Base-by-base conservation (phyloP, 768 basidiomycete genomes). In the Sarcomyxa edulis region DNA sequence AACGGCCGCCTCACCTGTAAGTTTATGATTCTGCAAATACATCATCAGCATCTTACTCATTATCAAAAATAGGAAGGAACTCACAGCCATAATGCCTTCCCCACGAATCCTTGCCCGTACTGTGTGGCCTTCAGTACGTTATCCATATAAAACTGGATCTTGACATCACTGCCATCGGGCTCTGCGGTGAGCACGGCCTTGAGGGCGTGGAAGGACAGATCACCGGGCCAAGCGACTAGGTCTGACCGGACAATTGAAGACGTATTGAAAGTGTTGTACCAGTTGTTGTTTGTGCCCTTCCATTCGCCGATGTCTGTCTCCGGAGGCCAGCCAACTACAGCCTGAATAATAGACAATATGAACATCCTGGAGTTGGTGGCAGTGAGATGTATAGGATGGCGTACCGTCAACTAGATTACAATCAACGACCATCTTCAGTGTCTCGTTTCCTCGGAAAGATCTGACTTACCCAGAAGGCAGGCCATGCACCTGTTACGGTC, bases 231-330 rank as follows among this genome's bases (percentile, higher is more conserved):
- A 35, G 47, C 37, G 30, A 68, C 61, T 37, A 67, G 54, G 39
- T 60, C 56, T 29, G 65, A 65, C 28, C 55, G 52, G 22, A 69
- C 68, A 30, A 62, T 46, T 7, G 62, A 61, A 6, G 68, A 68
- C 3, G 66, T 69, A 46, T 68, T 69, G 53, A 69, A 69, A 1
- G 66, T 69, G 46, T 69, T 61, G 46, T 49, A 66, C 68, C 68
- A 70, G 43, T 63, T 69, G 42, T 66, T 51, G 20, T 52, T 50
- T 7, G 66, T 68, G 21, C 68, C 66, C 51, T 69, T 70, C 68
- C 68, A 69, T 53, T 70, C 68, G 7, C 64, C 66, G 21, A 69
- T 63, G 42, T 68, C 67, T 6, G 53, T 43, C 47, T 70, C 68
- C 3, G 68, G 68, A 9, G 67, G 68, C 67, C 68, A 69, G 37